Conservation (phyloP, 192 early-diverging fungal genomes). For the Chytriomyces confervae region DNA sequence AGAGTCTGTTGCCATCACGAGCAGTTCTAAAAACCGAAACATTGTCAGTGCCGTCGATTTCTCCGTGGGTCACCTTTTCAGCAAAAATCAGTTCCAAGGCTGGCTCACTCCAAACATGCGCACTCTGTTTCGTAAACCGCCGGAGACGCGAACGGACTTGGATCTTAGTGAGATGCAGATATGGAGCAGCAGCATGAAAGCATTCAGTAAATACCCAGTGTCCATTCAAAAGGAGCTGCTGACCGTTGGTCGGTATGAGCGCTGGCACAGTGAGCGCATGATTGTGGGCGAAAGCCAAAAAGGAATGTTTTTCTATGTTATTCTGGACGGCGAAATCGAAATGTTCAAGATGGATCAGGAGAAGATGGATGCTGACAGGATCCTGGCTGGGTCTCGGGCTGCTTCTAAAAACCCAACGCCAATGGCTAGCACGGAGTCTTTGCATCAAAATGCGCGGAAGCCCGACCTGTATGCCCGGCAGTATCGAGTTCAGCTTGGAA, state of each 20-base stretch:
- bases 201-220: constrained; percentile 27
- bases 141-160: constrained; percentile 17
- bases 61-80: constrained; percentile 45
- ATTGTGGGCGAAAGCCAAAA: constrained; percentile 44
- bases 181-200: constrained; percentile 18
- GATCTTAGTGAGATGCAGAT: constrained; percentile 45
- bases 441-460: neutral
- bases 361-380: constrained; percentile 6
- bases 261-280: constrained; percentile 40
- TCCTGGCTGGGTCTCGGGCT: neutral
- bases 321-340: constrained; percentile 52
- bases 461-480: constrained; percentile 35
- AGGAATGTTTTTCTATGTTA: constrained; percentile 42
- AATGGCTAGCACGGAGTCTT: neutral
- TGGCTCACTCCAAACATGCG: constrained; percentile 44
- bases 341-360: constrained; percentile 44
- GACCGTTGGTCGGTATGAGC: constrained; percentile 38
- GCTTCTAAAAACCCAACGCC: neutral
- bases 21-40: constrained; percentile 4
- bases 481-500: constrained; percentile 40
- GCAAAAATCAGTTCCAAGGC: constrained; percentile 42
- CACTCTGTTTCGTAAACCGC: constrained; percentile 41
- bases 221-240: constrained; percentile 37
- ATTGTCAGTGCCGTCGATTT: constrained; percentile 41
- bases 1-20: constrained; percentile 7